A percentile compares a stretch with the other conserved stretches of the same genome.
These are phyloP conservation scores for Fagus sylvatica DNA, from an alignment of 306 rosid genomes.

Conservation along the genomic window DNA sequence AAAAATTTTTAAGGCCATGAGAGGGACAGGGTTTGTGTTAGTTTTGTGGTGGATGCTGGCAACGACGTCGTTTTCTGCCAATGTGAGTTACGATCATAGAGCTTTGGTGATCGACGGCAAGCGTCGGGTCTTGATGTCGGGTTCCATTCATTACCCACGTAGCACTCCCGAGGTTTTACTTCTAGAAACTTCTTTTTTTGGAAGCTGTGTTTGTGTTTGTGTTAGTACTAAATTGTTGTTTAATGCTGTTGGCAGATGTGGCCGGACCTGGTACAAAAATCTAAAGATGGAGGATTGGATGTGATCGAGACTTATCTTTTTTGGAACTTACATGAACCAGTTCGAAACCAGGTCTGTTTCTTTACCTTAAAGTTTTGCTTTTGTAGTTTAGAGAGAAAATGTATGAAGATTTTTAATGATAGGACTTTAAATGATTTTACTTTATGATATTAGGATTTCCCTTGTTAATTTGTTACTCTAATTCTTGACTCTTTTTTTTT, in stretches of 20 bases:
- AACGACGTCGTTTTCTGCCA: constrained; percentile 44
- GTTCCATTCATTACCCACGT: constrained; percentile 96
- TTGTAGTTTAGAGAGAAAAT: background rate
- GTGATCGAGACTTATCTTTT: constrained; percentile 91
- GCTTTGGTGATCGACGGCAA: constrained; percentile 82
- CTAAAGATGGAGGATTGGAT: constrained; percentile 94
- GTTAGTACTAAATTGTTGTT: constrained; percentile 3
- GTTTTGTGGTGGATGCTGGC: constrained; percentile 41
- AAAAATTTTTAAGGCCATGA: constrained; percentile 33
- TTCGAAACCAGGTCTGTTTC: constrained; percentile 63
- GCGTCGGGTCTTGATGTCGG: constrained; percentile 72
- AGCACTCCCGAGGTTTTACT: constrained; percentile 74
- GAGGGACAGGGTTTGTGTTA: constrained; percentile 26
- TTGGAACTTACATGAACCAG: constrained; percentile 89
- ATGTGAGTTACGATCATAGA: constrained; percentile 81
- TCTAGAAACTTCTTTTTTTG: constrained; percentile 3
- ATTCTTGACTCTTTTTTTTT: background rate
- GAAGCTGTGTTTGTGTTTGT: background rate
- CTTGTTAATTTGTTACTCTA: background rate
- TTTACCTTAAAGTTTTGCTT: constrained; percentile 3
- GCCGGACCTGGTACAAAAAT: constrained; percentile 88
- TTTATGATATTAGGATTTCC: constrained; percentile 11
- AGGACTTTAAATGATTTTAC: no score
- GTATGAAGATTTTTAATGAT: background rate
- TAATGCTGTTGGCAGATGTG: constrained; percentile 66